These are phyloP conservation scores for Penicillium sp. DNA, from an alignment of 2,329 filamentous ascomycete genomes.

Conservation along the genomic window DNA sequence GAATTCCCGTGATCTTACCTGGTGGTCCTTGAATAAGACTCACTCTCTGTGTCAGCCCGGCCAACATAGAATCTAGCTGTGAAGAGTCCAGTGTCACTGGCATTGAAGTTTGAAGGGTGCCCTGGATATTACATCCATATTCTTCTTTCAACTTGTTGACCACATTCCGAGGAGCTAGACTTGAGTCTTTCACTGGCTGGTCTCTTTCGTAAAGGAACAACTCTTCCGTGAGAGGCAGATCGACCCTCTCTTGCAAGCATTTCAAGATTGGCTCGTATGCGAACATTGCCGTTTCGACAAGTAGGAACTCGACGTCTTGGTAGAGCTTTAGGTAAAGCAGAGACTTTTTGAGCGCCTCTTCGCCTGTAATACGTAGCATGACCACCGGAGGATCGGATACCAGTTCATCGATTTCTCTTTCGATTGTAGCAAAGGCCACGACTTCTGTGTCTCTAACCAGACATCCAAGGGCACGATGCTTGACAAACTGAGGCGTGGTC, in stretches of 20 bases:
- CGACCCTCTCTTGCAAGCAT: slow-evolving; percentile 56
- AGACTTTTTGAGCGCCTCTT: slow-evolving; percentile 47
- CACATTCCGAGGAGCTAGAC: slow-evolving; percentile 12
- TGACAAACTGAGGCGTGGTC: slow-evolving; percentile 53
- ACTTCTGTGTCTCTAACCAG: slow-evolving; percentile 54
- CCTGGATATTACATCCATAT: slow-evolving; percentile 31
- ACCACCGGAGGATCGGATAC: slow-evolving; percentile 46
- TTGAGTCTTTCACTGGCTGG: slow-evolving; percentile 8
- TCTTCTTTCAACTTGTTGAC: slow-evolving; percentile 18
- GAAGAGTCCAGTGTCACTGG: slow-evolving; percentile 50
- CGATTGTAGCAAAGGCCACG: slow-evolving; percentile 60
- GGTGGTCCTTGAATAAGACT: slow-evolving; percentile 72
- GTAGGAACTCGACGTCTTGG: slow-evolving; percentile 50
- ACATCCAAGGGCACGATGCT: slow-evolving; percentile 62
- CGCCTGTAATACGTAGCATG: slow-evolving; percentile 53
- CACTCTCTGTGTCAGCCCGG: slow-evolving; percentile 54
- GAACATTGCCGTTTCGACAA: slow-evolving; percentile 66
- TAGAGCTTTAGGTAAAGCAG: slow-evolving; percentile 47
- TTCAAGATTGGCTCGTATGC: slow-evolving; percentile 67
- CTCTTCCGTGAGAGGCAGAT: slow-evolving; percentile 57
- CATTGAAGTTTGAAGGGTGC: slow-evolving; percentile 31
- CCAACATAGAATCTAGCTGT: slow-evolving; percentile 58
- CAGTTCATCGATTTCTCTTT: slow-evolving; percentile 54
- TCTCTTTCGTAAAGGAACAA: slow-evolving; percentile 46
- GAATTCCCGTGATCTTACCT: slow-evolving; percentile 45